These are phyloP conservation scores for Heterobasidion annosum DNA, from an alignment of 1,284 basidiomycete species.

Conservation along the genomic window DNA sequence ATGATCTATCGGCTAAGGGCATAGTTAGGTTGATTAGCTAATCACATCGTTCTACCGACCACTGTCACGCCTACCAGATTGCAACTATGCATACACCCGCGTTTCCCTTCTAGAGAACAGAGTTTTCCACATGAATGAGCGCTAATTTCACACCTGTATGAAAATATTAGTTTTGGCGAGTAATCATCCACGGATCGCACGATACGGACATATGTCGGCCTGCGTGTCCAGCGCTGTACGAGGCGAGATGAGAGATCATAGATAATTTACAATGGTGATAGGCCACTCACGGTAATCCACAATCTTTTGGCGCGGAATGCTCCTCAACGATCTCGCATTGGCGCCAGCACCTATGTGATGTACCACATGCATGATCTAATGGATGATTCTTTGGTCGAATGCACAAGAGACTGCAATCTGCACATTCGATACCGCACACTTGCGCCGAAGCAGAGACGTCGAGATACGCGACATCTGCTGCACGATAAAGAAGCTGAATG, in stretches of 20 bases:
- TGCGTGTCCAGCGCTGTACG: constrained; percentile 42
- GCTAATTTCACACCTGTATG: constrained; percentile 30
- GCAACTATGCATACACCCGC: constrained; percentile 40
- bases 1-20: constrained; percentile 32
- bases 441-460: constrained; percentile 36
- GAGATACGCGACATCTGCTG: constrained; percentile 30
- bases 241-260: too few relatives aligned
- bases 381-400: constrained; percentile 34
- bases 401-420: constrained; percentile 38
- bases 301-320: constrained; percentile 13
- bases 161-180: too few relatives aligned
- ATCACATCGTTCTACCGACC: too few relatives aligned
- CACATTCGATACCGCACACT: constrained; percentile 39
- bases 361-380: constrained; percentile 36
- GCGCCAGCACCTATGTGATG: constrained; percentile 34
- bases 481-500: constrained; percentile 35
- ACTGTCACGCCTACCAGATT: constrained; percentile 27
- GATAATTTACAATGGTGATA: too few relatives aligned
- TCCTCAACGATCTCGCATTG: constrained; percentile 34
- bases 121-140: constrained; percentile 43
- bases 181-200: too few relatives aligned
- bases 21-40: not conserved
- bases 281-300: not conserved
- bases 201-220: constrained; percentile 28
- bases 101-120: constrained; percentile 32